These are phyloP conservation scores for Leishmania arabica DNA, from an alignment of 208 protist species.

Conservation along the genomic window DNA sequence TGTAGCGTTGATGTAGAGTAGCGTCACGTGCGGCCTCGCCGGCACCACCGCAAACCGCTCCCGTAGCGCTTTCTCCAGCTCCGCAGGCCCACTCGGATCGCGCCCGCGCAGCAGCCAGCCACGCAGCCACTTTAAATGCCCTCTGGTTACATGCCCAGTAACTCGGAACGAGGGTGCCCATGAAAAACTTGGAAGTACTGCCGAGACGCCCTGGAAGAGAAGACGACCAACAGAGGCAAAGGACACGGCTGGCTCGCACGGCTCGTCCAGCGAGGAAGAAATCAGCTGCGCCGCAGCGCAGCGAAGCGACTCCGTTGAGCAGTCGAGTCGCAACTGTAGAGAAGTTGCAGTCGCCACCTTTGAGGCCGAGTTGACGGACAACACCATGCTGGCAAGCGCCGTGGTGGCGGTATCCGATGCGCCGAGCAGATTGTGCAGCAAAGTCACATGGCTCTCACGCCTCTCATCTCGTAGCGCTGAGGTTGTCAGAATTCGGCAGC, in stretches of 20 bases:
- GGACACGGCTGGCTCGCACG: not conserved
- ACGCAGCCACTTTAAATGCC: constrained; percentile 72
- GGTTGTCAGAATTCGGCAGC: constrained; percentile 9
- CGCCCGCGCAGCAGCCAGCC: constrained; percentile 66
- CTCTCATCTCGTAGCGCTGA: constrained; percentile 3
- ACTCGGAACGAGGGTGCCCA: not conserved
- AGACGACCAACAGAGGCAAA: constrained; percentile 1
- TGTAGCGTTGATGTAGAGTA: constrained; percentile 35
- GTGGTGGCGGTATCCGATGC: not conserved
- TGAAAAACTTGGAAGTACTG: constrained; percentile 6
- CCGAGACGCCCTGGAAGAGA: constrained; percentile 1
- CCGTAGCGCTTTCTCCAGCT: constrained; percentile 27
- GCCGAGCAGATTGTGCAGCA: constrained; percentile 28
- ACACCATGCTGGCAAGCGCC: not conserved
- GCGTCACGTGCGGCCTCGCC: constrained; percentile 59
- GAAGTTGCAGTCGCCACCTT: not conserved
- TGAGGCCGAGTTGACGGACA: not conserved
- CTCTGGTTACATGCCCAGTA: constrained; percentile 31
- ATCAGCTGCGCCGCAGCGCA: constrained; percentile 15
- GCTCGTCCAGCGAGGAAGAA: not conserved
- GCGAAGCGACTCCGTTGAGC: constrained; percentile 10
- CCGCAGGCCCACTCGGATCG: constrained; percentile 5
- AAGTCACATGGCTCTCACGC: not conserved
- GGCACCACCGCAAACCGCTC: constrained; percentile 55
- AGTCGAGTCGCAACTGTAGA: constrained; percentile 20